Conservation (phyloP, 495 filamentous ascomycete genomes). For the Penicillium chermesinum region DNA sequence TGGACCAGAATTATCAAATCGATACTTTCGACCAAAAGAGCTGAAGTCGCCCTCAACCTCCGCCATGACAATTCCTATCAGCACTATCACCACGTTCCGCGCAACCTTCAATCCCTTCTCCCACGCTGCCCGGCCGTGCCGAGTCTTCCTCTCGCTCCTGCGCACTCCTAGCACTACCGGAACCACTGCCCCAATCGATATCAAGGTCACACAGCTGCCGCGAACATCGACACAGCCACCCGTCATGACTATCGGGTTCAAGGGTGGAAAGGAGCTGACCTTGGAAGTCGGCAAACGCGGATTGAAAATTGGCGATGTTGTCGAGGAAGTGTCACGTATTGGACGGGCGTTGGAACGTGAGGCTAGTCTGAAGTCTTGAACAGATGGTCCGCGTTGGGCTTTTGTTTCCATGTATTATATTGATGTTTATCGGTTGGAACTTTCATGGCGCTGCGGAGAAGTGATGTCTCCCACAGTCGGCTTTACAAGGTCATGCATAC, state of each 20-base stretch:
- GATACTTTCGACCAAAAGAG: not conserved
- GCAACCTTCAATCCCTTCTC: conserved; percentile 92
- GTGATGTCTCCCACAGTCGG: not conserved
- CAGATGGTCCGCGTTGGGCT: not conserved
- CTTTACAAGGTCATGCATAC: not conserved
- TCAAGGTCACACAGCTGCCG: conserved; percentile 63
- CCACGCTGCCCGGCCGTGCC: conserved; percentile 65
- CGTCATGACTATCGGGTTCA: conserved; percentile 62
- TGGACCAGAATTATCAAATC: not conserved
- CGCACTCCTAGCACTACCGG: conserved; percentile 58
- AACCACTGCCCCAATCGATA: conserved; percentile 67
- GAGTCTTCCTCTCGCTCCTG: conserved; percentile 82
- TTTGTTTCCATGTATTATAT: not conserved
- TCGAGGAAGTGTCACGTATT: conserved; percentile 87
- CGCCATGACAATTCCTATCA: conserved; percentile 69
- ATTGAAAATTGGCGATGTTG: conserved; percentile 78
- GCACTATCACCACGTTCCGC: conserved; percentile 67
- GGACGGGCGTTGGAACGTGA: conserved; percentile 73
- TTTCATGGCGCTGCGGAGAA: not conserved
- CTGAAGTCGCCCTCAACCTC: conserved; percentile 4
- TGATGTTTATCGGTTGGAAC: conserved; percentile 10
- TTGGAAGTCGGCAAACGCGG: conserved; percentile 78
- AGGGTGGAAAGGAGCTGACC: conserved; percentile 48
- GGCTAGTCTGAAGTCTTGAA: conserved; percentile 66
- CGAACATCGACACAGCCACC: conserved; percentile 49